phyloP scores from a whole-genome alignment of 2,329 filamentous ascomycete genomes.

The Fusarium chaquense region DNA sequence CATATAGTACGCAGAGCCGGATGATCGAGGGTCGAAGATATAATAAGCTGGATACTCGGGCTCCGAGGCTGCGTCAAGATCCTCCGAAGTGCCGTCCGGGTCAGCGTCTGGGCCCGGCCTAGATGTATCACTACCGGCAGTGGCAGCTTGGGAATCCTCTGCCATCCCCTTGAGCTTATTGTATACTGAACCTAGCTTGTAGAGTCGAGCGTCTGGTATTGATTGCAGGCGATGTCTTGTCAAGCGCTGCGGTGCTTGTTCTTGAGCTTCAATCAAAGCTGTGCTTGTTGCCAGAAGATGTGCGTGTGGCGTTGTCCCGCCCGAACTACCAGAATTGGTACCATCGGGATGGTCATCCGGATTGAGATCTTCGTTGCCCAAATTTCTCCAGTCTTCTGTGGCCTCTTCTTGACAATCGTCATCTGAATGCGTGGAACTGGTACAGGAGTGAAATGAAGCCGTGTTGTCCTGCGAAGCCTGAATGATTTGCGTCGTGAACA shows the following conservation, averaged over 20 bases:
- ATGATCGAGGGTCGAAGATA: conserved; percentile 34
- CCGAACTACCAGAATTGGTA: not conserved
- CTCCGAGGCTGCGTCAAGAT: not conserved
- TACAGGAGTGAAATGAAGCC: not conserved
- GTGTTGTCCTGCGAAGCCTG: not conserved
- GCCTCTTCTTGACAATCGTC: not conserved
- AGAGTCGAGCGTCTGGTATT: conserved; percentile 26
- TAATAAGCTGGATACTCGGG: conserved; percentile 31
- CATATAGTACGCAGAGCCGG: conserved; percentile 31
- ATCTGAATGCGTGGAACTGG: not conserved
- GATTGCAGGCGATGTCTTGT: conserved; percentile 30
- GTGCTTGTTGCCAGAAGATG: not conserved
- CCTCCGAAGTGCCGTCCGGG: not conserved
- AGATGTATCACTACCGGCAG: conserved; percentile 29
- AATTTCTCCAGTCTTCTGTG: not conserved
- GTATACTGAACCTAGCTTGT: conserved; percentile 20
- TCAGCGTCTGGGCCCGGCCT: conserved; percentile 11
- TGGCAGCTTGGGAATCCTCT: conserved; percentile 36
- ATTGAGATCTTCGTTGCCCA: not conserved
- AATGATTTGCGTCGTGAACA: not conserved
- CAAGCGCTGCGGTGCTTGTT: conserved; percentile 14
- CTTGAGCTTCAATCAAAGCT: not conserved
- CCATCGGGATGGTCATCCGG: not conserved
- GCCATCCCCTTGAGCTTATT: conserved; percentile 3
- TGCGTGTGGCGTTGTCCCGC: not conserved